Base-by-base conservation (phyloP, 2,329 filamentous ascomycete species). In the Penicillium sp. region DNA sequence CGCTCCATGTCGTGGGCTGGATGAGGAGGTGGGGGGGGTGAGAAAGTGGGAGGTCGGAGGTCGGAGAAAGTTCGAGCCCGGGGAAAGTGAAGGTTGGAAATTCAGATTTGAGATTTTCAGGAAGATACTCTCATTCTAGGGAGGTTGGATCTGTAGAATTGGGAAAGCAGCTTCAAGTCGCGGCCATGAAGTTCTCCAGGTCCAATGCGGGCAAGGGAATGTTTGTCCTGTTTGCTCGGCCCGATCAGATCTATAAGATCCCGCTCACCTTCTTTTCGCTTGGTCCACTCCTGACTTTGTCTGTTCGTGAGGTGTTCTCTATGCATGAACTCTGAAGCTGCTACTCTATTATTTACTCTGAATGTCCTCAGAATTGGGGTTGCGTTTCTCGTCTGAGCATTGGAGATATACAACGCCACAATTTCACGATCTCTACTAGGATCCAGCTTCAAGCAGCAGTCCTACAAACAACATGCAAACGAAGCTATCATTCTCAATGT, bases 1-100 rank as follows among this genome's bases (percentile, higher is more conserved):
- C 72, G 67, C 59, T 75, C 73, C 73, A 75, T 75, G 42, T 27
- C 59, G 54, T 52, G 37, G 31, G 52, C 25, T 33, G 48, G 47
- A 47, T 49, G 50, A 31, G 33, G 12, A 37, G 43, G 40, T 54
- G 51, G 57, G 53, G 49, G 40, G 45, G 49, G 31, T 49, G 44
- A 33, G 49, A 55, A 60, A 54, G 40, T 49, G 46, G 42, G 51
- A 56, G 44, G 49, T 49, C 52, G 53, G 51, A 37, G 29, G 25
- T 45, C 37, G 42, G 49, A 25, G 48, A 23, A 43, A 51, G 37
- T 6, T 40, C 37, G 18, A 40, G 18, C 18, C 37, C 33, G 33
- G 35, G 31, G 48, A 26, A 43, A 46, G 40, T 22, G 51, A 42
- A 43, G 44, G 29, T 43, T 25, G n/a, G 9, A 18, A 31, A 23